A percentile compares a stretch with the other conserved stretches of the same genome.
phyloP scores from a whole-genome alignment of 1,284 basidiomycete genomes.

The Cutaneotrichosporon spelunceum region DNA sequence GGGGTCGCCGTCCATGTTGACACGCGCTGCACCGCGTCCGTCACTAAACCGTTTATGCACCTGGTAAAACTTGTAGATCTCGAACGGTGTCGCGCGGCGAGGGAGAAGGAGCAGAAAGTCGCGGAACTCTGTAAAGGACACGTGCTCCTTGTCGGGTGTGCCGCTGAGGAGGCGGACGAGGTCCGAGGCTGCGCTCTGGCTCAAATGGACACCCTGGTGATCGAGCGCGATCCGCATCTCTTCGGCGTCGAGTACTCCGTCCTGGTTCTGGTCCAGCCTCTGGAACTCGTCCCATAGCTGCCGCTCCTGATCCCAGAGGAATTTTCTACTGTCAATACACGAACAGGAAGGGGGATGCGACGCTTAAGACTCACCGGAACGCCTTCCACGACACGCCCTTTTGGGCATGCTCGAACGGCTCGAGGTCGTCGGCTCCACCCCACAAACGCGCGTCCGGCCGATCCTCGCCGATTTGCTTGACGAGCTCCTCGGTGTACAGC shows the following conservation, averaged over 20 bases:
- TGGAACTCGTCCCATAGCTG: slow-evolving; percentile 89
- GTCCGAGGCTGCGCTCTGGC: slow-evolving; percentile 64
- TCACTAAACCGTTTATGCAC: slow-evolving; percentile 69
- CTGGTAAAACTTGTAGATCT: slow-evolving; percentile 78
- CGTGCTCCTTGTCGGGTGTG: slow-evolving; percentile 55
- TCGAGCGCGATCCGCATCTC: slow-evolving; percentile 68
- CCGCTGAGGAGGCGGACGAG: slow-evolving; percentile 67
- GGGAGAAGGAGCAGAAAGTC: slow-evolving; percentile 85
- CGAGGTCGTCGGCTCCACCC: slow-evolving; percentile 56
- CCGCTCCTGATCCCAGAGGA: slow-evolving; percentile 52
- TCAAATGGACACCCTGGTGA: slow-evolving; percentile 70
- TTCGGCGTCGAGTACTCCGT: slow-evolving; percentile 70
- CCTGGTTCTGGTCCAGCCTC: slow-evolving; percentile 77
- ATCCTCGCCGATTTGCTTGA: slow-evolving; percentile 57
- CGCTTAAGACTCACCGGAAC: slow-evolving; percentile 57
- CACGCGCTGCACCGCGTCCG: slow-evolving; percentile 69
- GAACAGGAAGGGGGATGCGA: neutral
- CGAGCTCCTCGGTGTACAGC: slow-evolving; percentile 74
- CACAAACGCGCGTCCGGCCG: slow-evolving; percentile 49
- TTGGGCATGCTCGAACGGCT: slow-evolving; percentile 26
- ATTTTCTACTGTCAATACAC: slow-evolving; percentile 18
- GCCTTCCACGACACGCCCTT: slow-evolving; percentile 66
- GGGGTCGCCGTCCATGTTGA: slow-evolving; percentile 77
- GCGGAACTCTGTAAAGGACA: slow-evolving; percentile 81
- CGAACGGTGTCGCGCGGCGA: slow-evolving; percentile 70